A percentile compares a stretch with the other conserved stretches of the same genome.
These are phyloP conservation scores for Rostrohypoxylon terebratum DNA, from an alignment of 495 filamentous ascomycete species.

Conservation along the genomic window DNA sequence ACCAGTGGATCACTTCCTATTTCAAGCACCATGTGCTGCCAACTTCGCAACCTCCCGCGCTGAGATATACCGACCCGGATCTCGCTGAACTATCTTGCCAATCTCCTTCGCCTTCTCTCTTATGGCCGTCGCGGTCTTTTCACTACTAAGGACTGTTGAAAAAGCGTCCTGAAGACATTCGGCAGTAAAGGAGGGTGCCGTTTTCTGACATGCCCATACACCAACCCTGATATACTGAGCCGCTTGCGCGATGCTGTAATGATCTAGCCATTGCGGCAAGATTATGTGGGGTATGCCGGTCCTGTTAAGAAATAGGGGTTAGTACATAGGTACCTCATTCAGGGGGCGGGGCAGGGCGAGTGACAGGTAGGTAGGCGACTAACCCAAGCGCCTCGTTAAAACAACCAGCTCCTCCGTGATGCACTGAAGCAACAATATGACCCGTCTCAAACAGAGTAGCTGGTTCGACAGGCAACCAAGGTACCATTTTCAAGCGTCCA, in stretches of 20 bases:
- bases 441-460: slow-evolving; percentile 60
- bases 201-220: slow-evolving; percentile 57
- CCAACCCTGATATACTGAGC: slow-evolving; percentile 64
- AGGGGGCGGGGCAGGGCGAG: neutral
- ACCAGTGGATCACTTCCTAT: no score
- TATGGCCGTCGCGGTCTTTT: slow-evolving; percentile 7
- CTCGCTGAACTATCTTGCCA: slow-evolving; percentile 21
- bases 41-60: slow-evolving; percentile 34
- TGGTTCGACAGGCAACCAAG: slow-evolving; percentile 63
- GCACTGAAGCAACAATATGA: slow-evolving; percentile 60
- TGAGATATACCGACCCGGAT: slow-evolving; percentile 30
- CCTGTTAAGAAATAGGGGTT: slow-evolving; percentile 43
- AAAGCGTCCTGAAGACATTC: slow-evolving; percentile 45
- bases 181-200: slow-evolving; percentile 42
- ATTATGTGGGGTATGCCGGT: slow-evolving; percentile 63
- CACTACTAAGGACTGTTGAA: slow-evolving; percentile 3
- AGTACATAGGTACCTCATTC: neutral
- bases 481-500: slow-evolving; percentile 51
- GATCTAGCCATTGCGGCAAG: slow-evolving; percentile 64
- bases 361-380: no score
- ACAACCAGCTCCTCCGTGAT: slow-evolving; percentile 67
- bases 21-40: slow-evolving; percentile 7
- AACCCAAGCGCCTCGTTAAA: slow-evolving; percentile 66
- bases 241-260: slow-evolving; percentile 61
- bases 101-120: slow-evolving; percentile 24